phyloP scores from a whole-genome alignment of 495 filamentous ascomycete genomes.

The Penicillium bovifimosum region DNA sequence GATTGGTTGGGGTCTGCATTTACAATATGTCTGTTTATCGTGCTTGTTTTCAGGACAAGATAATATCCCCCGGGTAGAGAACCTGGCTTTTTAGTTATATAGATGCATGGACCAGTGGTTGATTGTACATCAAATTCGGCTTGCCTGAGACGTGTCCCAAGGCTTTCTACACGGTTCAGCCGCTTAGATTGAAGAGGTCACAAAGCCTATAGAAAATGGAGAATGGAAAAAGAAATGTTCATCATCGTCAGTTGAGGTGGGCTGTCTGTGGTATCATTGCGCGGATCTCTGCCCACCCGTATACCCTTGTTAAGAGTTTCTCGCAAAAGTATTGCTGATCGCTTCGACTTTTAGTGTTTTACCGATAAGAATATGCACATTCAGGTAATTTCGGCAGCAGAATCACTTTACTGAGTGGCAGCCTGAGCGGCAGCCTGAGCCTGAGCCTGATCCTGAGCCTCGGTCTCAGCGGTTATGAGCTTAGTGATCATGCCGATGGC shows the following conservation, averaged over 20 bases:
- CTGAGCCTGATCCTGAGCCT: too few species aligned
- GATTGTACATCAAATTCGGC: not conserved
- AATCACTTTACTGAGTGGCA: constrained; percentile 22
- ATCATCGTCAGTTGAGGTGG: constrained; percentile 38
- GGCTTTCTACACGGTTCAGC: constrained; percentile 4
- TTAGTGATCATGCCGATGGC: constrained; percentile 96
- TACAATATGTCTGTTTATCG: not conserved
- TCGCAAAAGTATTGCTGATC: not conserved
- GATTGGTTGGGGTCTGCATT: constrained; percentile 5
- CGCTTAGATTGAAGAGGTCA: constrained; percentile 21
- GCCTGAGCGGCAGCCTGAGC: constrained; percentile 38
- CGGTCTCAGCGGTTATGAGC: constrained; percentile 51
- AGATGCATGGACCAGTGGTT: constrained; percentile 3
- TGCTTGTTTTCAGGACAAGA: not conserved
- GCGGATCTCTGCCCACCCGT: constrained; percentile 20
- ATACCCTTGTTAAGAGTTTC: constrained; percentile 14
- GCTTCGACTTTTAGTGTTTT: constrained; percentile 10
- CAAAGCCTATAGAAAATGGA: constrained; percentile 17
- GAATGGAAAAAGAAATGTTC: constrained; percentile 24
- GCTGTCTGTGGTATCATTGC: constrained; percentile 21
- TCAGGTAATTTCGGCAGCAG: constrained; percentile 1
- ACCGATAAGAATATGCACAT: constrained; percentile 15
- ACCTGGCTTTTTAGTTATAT: constrained; percentile 1
- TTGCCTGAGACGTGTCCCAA: not conserved
- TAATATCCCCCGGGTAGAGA: constrained; percentile 5